Percentiles rank a stretch among this genome's conserved stretches.
Conservation (phyloP, 768 basidiomycete genomes). For the Lentinula aciculospora region DNA sequence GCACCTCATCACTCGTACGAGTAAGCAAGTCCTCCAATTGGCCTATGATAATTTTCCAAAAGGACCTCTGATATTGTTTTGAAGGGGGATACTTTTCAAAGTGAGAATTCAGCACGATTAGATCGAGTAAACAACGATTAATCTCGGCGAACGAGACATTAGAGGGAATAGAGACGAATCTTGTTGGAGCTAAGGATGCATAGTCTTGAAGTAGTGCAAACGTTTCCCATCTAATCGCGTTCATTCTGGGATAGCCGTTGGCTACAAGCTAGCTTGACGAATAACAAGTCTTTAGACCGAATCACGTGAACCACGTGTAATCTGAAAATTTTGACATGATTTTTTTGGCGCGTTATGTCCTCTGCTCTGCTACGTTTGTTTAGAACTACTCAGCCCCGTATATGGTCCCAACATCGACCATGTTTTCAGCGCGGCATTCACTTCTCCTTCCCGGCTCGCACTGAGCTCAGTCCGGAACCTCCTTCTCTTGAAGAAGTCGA, state of each 20-base stretch:
- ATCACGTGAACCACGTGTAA: not conserved
- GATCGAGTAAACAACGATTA: conserved; percentile 48
- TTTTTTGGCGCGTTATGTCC: conserved; percentile 5
- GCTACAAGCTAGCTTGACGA: not conserved
- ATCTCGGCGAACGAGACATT: conserved; percentile 29
- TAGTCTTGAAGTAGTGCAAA: conserved; percentile 47
- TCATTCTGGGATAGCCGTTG: not conserved
- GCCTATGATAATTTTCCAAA: conserved; percentile 71
- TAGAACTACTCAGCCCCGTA: conserved; percentile 22
- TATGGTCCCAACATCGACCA: conserved; percentile 17
- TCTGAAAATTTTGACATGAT: not conserved
- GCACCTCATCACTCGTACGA: conserved; percentile 36
- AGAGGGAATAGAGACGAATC: conserved; percentile 33
- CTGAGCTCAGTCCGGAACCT: conserved; percentile 21
- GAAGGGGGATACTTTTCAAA: conserved; percentile 60
- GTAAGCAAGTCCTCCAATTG: conserved; percentile 41
- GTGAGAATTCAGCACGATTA: conserved; percentile 46
- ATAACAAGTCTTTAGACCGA: not conserved
- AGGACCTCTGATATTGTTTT: conserved; percentile 49
- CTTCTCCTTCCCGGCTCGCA: conserved; percentile 15
- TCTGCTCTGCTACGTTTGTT: conserved; percentile 18
- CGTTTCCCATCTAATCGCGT: conserved; percentile 24
- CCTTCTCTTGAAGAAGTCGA: conserved; percentile 12
- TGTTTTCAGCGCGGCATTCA: conserved; percentile 21
- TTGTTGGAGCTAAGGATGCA: conserved; percentile 43